Conservation (phyloP, 352 stramenopile genomes). For the Thalassiosira sp. region DNA sequence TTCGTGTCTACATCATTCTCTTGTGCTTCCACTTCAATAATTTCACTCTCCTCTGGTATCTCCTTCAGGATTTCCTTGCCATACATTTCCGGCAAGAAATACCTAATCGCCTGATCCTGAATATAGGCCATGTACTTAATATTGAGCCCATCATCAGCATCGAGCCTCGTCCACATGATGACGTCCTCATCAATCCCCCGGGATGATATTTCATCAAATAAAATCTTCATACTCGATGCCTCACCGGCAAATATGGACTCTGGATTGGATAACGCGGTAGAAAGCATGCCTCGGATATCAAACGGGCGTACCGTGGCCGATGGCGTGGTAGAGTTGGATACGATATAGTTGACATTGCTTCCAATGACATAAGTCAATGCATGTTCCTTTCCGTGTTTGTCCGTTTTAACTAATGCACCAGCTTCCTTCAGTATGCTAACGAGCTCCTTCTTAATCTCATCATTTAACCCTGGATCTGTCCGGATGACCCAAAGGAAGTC, state of each 20-base stretch:
- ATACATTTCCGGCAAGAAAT: slow-evolving; percentile 42
- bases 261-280: slow-evolving; percentile 20
- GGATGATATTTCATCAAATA: slow-evolving; percentile 23
- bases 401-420: slow-evolving; percentile 20
- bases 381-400: slow-evolving; percentile 13
- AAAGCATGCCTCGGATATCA: slow-evolving; percentile 44
- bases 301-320: slow-evolving; percentile 18
- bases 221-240: slow-evolving; percentile 7
- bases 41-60: neutral
- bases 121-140: slow-evolving; percentile 62
- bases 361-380: slow-evolving; percentile 52
- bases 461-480: slow-evolving; percentile 67
- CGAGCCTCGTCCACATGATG: slow-evolving; percentile 75
- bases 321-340: slow-evolving; percentile 31
- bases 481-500: slow-evolving; percentile 76
- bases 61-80: slow-evolving; percentile 19
- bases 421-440: slow-evolving; percentile 23
- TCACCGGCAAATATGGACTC: slow-evolving; percentile 34
- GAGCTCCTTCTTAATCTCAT: slow-evolving; percentile 29
- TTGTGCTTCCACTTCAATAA: slow-evolving; percentile 1
- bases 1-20: too few relatives aligned
- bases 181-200: slow-evolving; percentile 30
- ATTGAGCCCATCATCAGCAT: slow-evolving; percentile 80
- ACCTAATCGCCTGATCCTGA: slow-evolving; percentile 56
- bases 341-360: slow-evolving; percentile 53